Percentiles rank a stretch among this genome's conserved stretches.
Evolutionary conservation across 1,284 basidiomycete species (phyloP).

Genomic region (Melampsora larici-populina): DNA sequence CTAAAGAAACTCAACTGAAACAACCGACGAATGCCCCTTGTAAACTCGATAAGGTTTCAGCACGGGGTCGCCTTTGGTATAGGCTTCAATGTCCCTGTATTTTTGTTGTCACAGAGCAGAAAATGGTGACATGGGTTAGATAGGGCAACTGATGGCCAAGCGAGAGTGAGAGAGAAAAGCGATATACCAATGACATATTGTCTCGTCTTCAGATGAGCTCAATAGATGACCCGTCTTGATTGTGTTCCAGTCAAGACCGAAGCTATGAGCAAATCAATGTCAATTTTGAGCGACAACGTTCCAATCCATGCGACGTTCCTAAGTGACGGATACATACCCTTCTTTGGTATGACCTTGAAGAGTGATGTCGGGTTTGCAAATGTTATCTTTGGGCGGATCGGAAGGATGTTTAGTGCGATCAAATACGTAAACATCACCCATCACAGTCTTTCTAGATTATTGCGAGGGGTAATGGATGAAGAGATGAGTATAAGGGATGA

Average conservation of each 20-base stretch:
- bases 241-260: slow-evolving; percentile 89
- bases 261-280: slow-evolving; percentile 59
- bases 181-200: slow-evolving; percentile 84
- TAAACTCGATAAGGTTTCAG: slow-evolving; percentile 79
- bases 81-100: slow-evolving; percentile 82
- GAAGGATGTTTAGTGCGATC: slow-evolving; percentile 95
- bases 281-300: not conserved
- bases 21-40: slow-evolving; percentile 61
- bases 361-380: slow-evolving; percentile 85
- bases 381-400: slow-evolving; percentile 72
- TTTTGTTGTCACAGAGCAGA: not conserved
- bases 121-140: slow-evolving; percentile 26
- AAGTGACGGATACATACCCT: slow-evolving; percentile 10
- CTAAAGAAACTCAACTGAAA: slow-evolving; percentile 62
- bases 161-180: not conserved
- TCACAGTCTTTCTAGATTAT: slow-evolving; percentile 64
- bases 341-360: slow-evolving; percentile 69
- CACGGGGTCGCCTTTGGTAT: slow-evolving; percentile 72
- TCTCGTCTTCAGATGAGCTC: slow-evolving; percentile 91
- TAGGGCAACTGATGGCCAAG: not conserved
- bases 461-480: not conserved
- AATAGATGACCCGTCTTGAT: slow-evolving; percentile 76
- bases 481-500: not conserved
- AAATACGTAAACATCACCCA: slow-evolving; percentile 87
- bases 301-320: not conserved